Evolutionary conservation across 345 rosid species (phyloP), one percentile per base, ranked within the genome.

Genomic region (Salix exigua): DNA sequence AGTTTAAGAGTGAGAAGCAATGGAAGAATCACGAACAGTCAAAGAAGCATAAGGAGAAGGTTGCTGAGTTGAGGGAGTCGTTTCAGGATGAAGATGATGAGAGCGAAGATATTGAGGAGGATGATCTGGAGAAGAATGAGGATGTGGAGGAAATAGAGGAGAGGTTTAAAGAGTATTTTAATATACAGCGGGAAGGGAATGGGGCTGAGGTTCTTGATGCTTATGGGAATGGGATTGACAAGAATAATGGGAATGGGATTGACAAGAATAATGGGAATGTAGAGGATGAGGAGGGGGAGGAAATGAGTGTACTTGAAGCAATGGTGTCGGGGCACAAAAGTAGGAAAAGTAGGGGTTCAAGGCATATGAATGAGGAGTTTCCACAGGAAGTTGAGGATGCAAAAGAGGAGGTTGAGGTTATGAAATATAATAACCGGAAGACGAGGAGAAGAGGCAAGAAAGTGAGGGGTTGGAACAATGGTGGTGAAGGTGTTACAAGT

Each of bases 21-120:
- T 96, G 98, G 98, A 88, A 88, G 84, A 96, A 93, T 85, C 98
- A 96, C 12, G 98, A 96, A 84, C 97, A 92, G 88, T 96, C 98
- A 0, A 92, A 91, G 90, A 96, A 96, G 91, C 99, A 96, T 26
- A 92, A 87, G 88, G 98, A 96, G 88, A 93, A 87, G 86, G 90
- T 96, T 61, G 97, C 90, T 0, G 86, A 89, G 81, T 88, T 93
- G 85, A 89, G 90, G 85, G 88, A 91, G 66, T 73, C 88, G 0
- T 88, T 90, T 76, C 80, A 62, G 62, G 85, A 88, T 25, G 88
- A 86, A 66, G 95, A 90, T 13, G 87, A 75, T 4, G 78, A 75
- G 38, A 19, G 21, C 66, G 71, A 79, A 4, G 87, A 62, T 48
- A 87, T 40, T 26, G 76, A 68, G 70, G 88, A 78, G 68, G 48